Evolutionary conservation across 768 basidiomycete genomes (phyloP).

Genomic region (Udeniomyces megalosporus): DNA sequence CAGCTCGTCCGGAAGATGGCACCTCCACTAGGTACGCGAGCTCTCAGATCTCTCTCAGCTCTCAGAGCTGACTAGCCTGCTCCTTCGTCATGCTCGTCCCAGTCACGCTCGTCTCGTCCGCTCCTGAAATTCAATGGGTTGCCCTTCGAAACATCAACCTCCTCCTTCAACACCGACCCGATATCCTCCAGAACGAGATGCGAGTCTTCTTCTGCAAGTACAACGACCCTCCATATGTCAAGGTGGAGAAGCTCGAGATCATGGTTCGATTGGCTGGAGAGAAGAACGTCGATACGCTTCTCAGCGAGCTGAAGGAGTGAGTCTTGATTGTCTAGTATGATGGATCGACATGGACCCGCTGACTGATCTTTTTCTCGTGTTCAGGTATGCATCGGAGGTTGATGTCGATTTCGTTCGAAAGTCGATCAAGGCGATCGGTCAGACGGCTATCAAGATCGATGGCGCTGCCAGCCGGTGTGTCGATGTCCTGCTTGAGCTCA

Average conservation of each 20-base stretch:
- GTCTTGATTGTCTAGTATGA: conserved; percentile 20
- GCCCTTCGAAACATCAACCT: conserved; percentile 89
- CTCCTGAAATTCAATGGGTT: conserved; percentile 97
- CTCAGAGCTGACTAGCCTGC: too few relatives aligned
- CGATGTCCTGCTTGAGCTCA: conserved; percentile 61
- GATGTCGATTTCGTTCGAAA: conserved; percentile 97
- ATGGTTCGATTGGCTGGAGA: conserved; percentile 96
- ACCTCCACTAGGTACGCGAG: conserved; percentile 64
- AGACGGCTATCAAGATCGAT: conserved; percentile 93
- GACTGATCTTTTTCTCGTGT: not conserved
- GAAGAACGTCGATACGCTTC: conserved; percentile 79
- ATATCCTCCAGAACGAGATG: conserved; percentile 88
- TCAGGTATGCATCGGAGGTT: conserved; percentile 90
- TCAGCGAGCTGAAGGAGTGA: conserved; percentile 89
- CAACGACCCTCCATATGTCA: conserved; percentile 98
- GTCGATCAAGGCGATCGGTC: conserved; percentile 90
- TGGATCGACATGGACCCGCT: not conserved
- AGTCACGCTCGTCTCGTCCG: conserved; percentile 92
- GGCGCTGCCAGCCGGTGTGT: conserved; percentile 80
- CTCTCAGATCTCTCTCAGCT: not conserved
- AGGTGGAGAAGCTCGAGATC: conserved; percentile 93
- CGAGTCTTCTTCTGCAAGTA: conserved; percentile 99
- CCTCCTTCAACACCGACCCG: conserved; percentile 85
- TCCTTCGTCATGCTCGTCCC: too few relatives aligned
- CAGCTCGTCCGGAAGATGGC: conserved; percentile 95